Percentiles rank a stretch among this genome's conserved stretches.
phyloP scores from a whole-genome alignment of 148 eudicot species.

The Chenopodium berlandieri region DNA sequence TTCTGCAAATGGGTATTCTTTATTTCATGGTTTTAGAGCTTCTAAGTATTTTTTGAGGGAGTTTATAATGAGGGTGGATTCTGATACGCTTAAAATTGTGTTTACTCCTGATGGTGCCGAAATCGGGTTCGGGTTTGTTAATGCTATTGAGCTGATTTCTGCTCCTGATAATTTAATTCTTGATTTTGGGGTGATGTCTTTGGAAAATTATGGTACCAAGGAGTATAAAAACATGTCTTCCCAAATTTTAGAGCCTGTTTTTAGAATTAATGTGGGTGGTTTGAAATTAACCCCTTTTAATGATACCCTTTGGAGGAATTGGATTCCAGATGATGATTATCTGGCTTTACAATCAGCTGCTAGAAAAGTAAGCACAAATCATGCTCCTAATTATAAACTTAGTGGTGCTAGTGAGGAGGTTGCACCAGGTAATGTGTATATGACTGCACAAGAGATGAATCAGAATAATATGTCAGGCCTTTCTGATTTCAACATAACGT shows the following conservation, averaged over 20 bases:
- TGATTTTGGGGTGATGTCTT: slow-evolving; percentile 46
- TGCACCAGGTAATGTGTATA: slow-evolving; percentile 81
- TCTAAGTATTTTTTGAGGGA: slow-evolving; percentile 46
- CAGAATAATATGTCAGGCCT: slow-evolving; percentile 35
- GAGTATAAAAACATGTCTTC: slow-evolving; percentile 54
- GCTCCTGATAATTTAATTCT: slow-evolving; percentile 65
- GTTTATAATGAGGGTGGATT: slow-evolving; percentile 51
- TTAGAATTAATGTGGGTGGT: slow-evolving; percentile 95
- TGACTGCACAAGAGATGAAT: slow-evolving; percentile 92
- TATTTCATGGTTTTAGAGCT: slow-evolving; percentile 49
- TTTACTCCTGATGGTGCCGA: slow-evolving; percentile 43
- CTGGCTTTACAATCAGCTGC: slow-evolving; percentile 70
- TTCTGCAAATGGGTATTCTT: slow-evolving; percentile 54
- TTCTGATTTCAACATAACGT: slow-evolving; percentile 62
- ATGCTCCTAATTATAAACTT: slow-evolving; percentile 48
- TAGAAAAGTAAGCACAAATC: slow-evolving; percentile 38
- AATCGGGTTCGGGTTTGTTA: slow-evolving; percentile 56
- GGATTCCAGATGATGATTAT: slow-evolving; percentile 85
- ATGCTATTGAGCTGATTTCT: slow-evolving; percentile 82
- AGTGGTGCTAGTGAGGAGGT: slow-evolving; percentile 64
- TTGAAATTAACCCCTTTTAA: slow-evolving; percentile 72
- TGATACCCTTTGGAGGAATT: slow-evolving; percentile 93
- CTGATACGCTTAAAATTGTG: slow-evolving; percentile 40
- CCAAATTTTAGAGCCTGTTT: slow-evolving; percentile 57
- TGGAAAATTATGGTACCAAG: slow-evolving; percentile 40